Evolutionary conservation across 352 stramenopile genomes (phyloP).

Genomic region (Elongisporangium prolatum): DNA sequence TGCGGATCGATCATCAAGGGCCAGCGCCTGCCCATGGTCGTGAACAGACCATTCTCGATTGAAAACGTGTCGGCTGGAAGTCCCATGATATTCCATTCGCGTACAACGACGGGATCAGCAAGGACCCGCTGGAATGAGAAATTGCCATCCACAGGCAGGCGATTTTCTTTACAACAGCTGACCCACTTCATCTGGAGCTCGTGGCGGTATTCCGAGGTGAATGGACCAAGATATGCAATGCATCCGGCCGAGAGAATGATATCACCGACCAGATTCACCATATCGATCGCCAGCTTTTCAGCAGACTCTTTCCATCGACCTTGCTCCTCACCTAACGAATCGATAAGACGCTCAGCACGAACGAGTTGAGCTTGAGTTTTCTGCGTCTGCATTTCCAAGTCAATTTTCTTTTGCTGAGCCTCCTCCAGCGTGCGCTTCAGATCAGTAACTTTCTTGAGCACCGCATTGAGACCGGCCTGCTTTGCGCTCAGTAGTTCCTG

Average conservation of each 20-base stretch:
- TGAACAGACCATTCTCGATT: slow-evolving; percentile 93
- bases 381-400: slow-evolving; percentile 87
- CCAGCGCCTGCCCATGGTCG: slow-evolving; percentile 87
- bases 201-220: slow-evolving; percentile 83
- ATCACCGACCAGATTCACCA: slow-evolving; percentile 91
- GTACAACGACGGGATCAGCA: slow-evolving; percentile 81
- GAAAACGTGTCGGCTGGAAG: slow-evolving; percentile 90
- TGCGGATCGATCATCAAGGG: slow-evolving; percentile 94
- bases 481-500: slow-evolving; percentile 86
- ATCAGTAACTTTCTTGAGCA: slow-evolving; percentile 81
- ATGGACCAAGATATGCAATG: slow-evolving; percentile 91
- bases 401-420: slow-evolving; percentile 90
- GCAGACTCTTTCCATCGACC: slow-evolving; percentile 87
- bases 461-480: slow-evolving; percentile 74
- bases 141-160: slow-evolving; percentile 78
- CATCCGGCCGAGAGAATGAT: slow-evolving; percentile 91
- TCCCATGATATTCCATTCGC: slow-evolving; percentile 92
- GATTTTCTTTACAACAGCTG: slow-evolving; percentile 62
- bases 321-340: slow-evolving; percentile 88
- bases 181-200: slow-evolving; percentile 86
- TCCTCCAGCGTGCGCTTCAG: slow-evolving; percentile 85
- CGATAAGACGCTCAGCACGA: slow-evolving; percentile 88
- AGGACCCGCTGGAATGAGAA: slow-evolving; percentile 86
- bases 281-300: slow-evolving; percentile 65
- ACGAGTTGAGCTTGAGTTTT: slow-evolving; percentile 86